Conservation (phyloP, 192 early-diverging fungal species). For the Geranomyces variabilis region DNA sequence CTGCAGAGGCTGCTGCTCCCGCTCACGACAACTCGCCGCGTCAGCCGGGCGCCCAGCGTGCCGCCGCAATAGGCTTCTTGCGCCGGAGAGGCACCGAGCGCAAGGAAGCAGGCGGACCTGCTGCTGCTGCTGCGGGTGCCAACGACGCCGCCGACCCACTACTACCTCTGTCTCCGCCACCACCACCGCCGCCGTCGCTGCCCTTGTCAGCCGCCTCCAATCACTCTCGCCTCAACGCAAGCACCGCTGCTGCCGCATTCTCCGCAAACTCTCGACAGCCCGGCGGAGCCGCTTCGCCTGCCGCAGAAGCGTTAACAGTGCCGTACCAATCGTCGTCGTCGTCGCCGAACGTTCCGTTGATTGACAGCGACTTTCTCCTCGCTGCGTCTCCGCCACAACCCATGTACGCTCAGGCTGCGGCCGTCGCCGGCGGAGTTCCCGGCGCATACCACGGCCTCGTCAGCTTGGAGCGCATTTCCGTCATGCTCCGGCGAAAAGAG, state of each 20-base stretch:
- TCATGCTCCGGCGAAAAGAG: slow-evolving; percentile 43
- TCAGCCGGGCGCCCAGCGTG: slow-evolving; percentile 1
- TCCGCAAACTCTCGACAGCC: too few species aligned
- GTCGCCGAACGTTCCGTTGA: not conserved
- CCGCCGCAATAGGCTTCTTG: slow-evolving; percentile 35
- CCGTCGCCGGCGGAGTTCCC: slow-evolving; percentile 1
- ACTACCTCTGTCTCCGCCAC: not conserved
- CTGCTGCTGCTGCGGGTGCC: not conserved
- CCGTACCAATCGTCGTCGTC: not conserved
- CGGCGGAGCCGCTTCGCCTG: not conserved
- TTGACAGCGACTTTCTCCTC: not conserved
- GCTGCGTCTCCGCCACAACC: slow-evolving; percentile 5
- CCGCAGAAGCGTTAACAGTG: not conserved
- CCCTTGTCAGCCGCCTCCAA: not conserved
- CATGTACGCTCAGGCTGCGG: not conserved
- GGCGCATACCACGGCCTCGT: slow-evolving; percentile 21
- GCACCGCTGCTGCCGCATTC: too few species aligned
- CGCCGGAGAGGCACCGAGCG: slow-evolving; percentile 25
- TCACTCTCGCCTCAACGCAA: not conserved
- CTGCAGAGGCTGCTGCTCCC: too few species aligned
- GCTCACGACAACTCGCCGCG: not conserved
- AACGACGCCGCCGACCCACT: too few species aligned
- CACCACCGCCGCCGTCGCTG: not conserved
- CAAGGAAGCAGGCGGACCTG: slow-evolving; percentile 5
- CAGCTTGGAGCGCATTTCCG: slow-evolving; percentile 37